Evolutionary conservation across 2,329 filamentous ascomycete genomes (phyloP).

Genomic region (Parastagonospora avenae): DNA sequence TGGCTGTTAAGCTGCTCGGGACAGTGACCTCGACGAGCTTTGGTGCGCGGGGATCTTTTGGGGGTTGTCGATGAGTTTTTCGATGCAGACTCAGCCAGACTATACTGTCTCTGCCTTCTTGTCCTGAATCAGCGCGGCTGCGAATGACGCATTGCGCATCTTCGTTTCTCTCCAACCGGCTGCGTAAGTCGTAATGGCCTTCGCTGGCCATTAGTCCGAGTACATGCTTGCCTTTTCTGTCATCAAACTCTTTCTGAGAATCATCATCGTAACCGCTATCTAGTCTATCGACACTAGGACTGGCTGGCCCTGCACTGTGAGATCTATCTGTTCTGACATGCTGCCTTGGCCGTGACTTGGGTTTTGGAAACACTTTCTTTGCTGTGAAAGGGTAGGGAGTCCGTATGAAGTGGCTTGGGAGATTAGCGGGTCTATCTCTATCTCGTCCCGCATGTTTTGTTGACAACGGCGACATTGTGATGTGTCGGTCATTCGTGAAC

Average conservation of each 20-base stretch:
- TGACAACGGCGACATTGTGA: constrained; percentile 21
- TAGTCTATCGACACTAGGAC: constrained; percentile 4
- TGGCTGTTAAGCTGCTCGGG: constrained; percentile 17
- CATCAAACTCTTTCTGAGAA: constrained; percentile 10
- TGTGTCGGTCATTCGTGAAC: constrained; percentile 22
- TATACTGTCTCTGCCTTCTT: constrained; percentile 11
- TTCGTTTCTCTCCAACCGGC: constrained; percentile 24
- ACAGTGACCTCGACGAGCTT: constrained; percentile 16
- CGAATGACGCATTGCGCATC: constrained; percentile 23
- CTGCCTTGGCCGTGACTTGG: constrained; percentile 21
- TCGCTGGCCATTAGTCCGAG: constrained; percentile 21
- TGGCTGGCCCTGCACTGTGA: constrained; percentile 1
- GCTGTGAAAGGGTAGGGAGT: constrained; percentile 34
- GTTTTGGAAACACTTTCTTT: constrained; percentile 34
- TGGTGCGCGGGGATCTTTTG: background rate
- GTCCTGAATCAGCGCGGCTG: constrained; percentile 1
- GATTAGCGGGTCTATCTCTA: constrained; percentile 19
- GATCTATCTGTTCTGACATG: constrained; percentile 6
- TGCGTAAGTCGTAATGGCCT: constrained; percentile 18
- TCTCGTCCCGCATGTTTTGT: constrained; percentile 12
- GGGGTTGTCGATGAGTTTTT: background rate
- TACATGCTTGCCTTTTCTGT: constrained; percentile 28
- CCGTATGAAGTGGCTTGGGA: constrained; percentile 32
- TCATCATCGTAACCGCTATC: constrained; percentile 10
- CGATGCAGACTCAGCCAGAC: constrained; percentile 23